These are phyloP conservation scores for Straminergon stramineum DNA, from an alignment of 225 moss, liverwort and hornwort genomes.

Conservation along the genomic window DNA sequence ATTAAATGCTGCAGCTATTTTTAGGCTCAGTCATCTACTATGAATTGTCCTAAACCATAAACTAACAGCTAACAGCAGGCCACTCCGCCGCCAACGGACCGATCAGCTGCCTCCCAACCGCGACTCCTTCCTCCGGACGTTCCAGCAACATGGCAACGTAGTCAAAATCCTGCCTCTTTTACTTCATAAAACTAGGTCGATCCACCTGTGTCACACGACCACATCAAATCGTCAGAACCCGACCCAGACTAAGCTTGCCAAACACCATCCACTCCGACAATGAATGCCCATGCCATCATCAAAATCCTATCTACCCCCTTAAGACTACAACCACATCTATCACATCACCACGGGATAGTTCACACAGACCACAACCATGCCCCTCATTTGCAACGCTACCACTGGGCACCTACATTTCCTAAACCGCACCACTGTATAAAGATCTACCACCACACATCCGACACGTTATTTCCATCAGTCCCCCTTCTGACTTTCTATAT, in stretches of 20 bases:
- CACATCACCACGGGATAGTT: background rate
- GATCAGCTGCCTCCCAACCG: background rate
- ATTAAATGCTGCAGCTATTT: conserved; percentile 24
- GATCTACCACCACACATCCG: background rate
- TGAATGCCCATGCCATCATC: background rate
- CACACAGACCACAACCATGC: background rate
- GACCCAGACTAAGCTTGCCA: background rate
- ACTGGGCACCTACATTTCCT: too few species aligned
- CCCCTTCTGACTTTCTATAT: too few species aligned
- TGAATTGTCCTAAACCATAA: conserved; percentile 22
- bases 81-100: conserved; percentile 4
- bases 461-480: too few species aligned
- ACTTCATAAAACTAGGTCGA: conserved; percentile 28
- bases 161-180: conserved; percentile 35
- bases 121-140: conserved; percentile 17
- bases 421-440: too few species aligned
- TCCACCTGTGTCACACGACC: conserved; percentile 36
- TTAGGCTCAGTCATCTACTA: conserved; percentile 14
- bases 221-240: background rate
- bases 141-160: conserved; percentile 1
- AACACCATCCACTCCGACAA: background rate
- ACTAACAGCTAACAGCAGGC: conserved; percentile 10
- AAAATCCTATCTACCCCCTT: too few species aligned
- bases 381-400: background rate
- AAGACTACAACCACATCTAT: background rate